Base-by-base conservation (phyloP, 192 early-diverging fungal genomes). In the Coemansia sp. region DNA sequence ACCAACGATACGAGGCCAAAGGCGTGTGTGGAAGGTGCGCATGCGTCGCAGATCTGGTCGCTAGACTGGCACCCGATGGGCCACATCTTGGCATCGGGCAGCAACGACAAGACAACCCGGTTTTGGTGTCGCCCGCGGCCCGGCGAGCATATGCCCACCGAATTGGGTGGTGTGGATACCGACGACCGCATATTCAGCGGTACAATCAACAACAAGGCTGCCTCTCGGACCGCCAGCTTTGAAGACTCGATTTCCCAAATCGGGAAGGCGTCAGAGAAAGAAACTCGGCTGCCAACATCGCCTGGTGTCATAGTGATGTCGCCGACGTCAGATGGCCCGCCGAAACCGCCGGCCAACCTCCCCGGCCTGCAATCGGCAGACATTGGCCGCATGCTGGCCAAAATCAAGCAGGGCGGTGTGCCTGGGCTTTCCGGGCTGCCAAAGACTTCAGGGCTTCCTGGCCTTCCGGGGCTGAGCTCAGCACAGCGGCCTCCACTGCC, bases 41-140 rank as follows among this genome's bases (percentile, higher is more conserved):
- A 97, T 58, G 89, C 87, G 17, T 88, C 86, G 19, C 86, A 90
- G 38, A 84, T 97, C 25, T 99, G 95, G 90, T 87, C 94, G 8
- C 60, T 99, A 12, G 95, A 94, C 55, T 99, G 92, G 91, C 94
- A 99, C 70, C 97, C 97, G 8, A 70, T 91, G 45, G 97, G 97
- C 6, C 97, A 99, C 63, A 83, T 97, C 6, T 75, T 99, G 19
- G 92, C 90, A 0, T 88, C 92, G 0, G 94, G 93, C 22, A 93
- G 90, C 15, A 99, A 97, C 55, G 97, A 99, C 63, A 90, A 95
- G 51, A 89, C 93, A 0, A 97, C 95, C 9, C 84, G 90, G 20
- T 96, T 97, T 61, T 99, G 95, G 94, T 88, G 90, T 15, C 78
- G 94, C 20, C 89, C 92, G 27, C 79, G 97, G 12, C 97, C 97